These are phyloP conservation scores for Rossbeevera mucosa DNA, from an alignment of 768 basidiomycete genomes.

Conservation along the genomic window DNA sequence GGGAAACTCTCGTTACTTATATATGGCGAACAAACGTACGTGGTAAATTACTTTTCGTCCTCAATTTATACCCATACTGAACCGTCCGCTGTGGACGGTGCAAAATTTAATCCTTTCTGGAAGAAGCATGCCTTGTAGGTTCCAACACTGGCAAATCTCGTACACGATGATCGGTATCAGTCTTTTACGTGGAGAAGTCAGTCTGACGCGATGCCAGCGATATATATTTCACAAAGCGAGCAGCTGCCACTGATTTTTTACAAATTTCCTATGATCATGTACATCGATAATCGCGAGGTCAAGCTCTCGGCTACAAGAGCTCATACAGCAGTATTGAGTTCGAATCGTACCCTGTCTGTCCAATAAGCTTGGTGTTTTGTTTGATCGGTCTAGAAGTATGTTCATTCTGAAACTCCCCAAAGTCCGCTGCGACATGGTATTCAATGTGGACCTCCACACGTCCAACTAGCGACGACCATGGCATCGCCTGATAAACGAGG, in stretches of 20 bases:
- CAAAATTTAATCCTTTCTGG: conserved; percentile 13
- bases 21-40: conserved; percentile 7
- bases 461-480: not conserved
- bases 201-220: conserved; percentile 8
- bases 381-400: conserved; percentile 4
- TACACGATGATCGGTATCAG: conserved; percentile 12
- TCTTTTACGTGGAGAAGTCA: conserved; percentile 24
- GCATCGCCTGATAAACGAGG: no score
- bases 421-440: not conserved
- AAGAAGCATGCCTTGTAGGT: conserved; percentile 11
- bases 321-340: conserved; percentile 5
- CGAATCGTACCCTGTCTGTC: not conserved
- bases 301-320: conserved; percentile 14
- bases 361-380: not conserved
- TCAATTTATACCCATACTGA: conserved; percentile 5
- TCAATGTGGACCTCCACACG: not conserved
- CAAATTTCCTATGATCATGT: conserved; percentile 10
- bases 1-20: not conserved
- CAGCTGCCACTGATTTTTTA: conserved; percentile 8
- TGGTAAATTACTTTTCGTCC: conserved; percentile 5
- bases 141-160: conserved; percentile 9
- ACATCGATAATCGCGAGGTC: conserved; percentile 18
- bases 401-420: not conserved
- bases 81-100: conserved; percentile 13
- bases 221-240: not conserved